phyloP scores from a whole-genome alignment of 345 rosid genomes.

The Salix suchowensis region DNA sequence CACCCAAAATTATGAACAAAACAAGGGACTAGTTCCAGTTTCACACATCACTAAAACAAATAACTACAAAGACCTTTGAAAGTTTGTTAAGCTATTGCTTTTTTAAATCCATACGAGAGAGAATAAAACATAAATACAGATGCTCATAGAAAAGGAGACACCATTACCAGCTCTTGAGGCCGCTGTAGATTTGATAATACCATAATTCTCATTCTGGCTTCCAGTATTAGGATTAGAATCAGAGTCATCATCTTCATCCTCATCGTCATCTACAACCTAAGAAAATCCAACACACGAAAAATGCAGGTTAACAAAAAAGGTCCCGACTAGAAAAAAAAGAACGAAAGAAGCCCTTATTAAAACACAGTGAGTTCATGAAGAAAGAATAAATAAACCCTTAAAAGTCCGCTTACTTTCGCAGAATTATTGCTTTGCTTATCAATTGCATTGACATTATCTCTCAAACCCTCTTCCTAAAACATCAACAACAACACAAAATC shows the following conservation, averaged over 20 bases:
- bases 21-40: not conserved
- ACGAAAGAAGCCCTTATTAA: not conserved
- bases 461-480: constrained; percentile 55
- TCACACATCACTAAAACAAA: not conserved
- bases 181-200: constrained; percentile 42
- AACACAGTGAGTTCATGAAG: not conserved
- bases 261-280: constrained; percentile 52
- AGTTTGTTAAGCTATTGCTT: not conserved
- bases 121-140: not conserved
- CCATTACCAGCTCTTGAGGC: constrained; percentile 44
- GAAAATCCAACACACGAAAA: not conserved
- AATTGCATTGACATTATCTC: constrained; percentile 37
- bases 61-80: not conserved
- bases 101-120: not conserved
- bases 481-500: constrained; percentile 14
- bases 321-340: not conserved
- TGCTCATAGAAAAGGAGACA: not conserved
- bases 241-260: constrained; percentile 44
- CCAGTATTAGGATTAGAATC: constrained; percentile 51
- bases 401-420: constrained; percentile 45
- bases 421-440: constrained; percentile 29
- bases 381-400: not conserved
- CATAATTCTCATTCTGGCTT: constrained; percentile 55
- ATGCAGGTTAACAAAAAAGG: not conserved
- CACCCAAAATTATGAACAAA: not conserved